Base-by-base conservation (phyloP, 768 basidiomycete genomes). In the Lentinula sp. region DNA sequence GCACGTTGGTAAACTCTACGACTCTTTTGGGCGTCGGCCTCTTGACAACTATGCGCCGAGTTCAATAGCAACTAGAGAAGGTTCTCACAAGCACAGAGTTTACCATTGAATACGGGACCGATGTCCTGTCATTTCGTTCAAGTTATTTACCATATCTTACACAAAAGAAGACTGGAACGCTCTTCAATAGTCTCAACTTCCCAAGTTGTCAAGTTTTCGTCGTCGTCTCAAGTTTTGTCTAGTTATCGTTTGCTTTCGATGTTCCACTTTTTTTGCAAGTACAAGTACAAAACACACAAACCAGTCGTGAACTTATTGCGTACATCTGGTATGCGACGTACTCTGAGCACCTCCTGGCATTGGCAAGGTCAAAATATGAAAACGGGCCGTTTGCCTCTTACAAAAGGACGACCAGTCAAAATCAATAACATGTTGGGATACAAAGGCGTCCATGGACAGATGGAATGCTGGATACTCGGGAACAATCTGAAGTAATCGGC, bases 191-290 rank as follows among this genome's bases (percentile, higher is more conserved):
- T 79, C 68, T 70, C 67, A 65, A 69, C 55, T 40, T 66, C 76
- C 75, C 80, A 75, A 80, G 74, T 75, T 76, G 70, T 75, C 83
- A 85, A 86, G 82, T 83, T 84, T 67, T 80, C 84, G 78, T 78
- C 77, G 75, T 78, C 78, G 71, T 75, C 81, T 74, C 70, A 75
- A 76, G 73, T 74, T 68, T 74, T 81, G 79, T 82, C 78, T 75
- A 80, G 80, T 83, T 80, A 70, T 78, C 74, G 71, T 73, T 72
- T 56, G 55, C 74, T 78, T 71, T 74, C 75, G 73, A 76, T 74
- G 76, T 70, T 75, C 73, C 75, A 73, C 74, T 78, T 70, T 77
- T 75, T 18, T 59, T 77, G 70, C 74, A 75, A 76, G 74, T 75
- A 71, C 73, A 73, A 76, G 73, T 70, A 57, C 40, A 57, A 8